phyloP scores from a whole-genome alignment of 2,329 filamentous ascomycete genomes.

The Colletotrichum siamense region DNA sequence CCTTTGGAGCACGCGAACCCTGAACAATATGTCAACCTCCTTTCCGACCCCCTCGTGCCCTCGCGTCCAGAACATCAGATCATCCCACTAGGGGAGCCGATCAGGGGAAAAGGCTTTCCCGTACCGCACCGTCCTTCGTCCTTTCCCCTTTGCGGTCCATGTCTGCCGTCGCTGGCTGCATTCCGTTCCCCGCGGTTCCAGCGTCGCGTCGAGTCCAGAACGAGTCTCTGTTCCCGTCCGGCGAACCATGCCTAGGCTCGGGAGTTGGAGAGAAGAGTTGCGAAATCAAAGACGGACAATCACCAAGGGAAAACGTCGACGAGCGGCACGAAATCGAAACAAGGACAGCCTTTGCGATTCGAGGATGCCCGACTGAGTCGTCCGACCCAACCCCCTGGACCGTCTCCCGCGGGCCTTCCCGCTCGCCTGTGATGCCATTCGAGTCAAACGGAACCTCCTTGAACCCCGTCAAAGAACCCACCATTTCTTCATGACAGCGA shows the following conservation, averaged over 20 bases:
- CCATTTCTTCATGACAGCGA: not conserved
- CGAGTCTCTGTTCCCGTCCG: not conserved
- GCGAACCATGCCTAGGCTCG: not conserved
- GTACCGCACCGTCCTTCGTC: not conserved
- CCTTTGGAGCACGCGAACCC: not conserved
- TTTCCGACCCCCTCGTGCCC: not conserved
- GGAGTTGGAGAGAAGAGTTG: not conserved
- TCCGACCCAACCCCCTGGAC: not conserved
- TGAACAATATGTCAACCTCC: not conserved
- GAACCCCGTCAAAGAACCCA: not conserved
- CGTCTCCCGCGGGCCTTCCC: slow-evolving; percentile 6
- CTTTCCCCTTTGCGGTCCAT: not conserved
- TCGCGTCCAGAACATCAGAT: not conserved
- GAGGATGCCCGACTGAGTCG: not conserved
- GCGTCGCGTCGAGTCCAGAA: not conserved
- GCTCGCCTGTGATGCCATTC: not conserved
- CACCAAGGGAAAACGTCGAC: not conserved
- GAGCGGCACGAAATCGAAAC: not conserved
- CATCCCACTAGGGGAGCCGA: not conserved
- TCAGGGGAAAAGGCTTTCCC: not conserved
- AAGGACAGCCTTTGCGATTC: not conserved
- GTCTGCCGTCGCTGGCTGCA: not conserved
- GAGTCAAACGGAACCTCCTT: not conserved
- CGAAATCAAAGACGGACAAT: not conserved
- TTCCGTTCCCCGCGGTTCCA: not conserved